These are phyloP conservation scores for Candida sojae DNA, from an alignment of 1,139 yeast species.

Conservation along the genomic window DNA sequence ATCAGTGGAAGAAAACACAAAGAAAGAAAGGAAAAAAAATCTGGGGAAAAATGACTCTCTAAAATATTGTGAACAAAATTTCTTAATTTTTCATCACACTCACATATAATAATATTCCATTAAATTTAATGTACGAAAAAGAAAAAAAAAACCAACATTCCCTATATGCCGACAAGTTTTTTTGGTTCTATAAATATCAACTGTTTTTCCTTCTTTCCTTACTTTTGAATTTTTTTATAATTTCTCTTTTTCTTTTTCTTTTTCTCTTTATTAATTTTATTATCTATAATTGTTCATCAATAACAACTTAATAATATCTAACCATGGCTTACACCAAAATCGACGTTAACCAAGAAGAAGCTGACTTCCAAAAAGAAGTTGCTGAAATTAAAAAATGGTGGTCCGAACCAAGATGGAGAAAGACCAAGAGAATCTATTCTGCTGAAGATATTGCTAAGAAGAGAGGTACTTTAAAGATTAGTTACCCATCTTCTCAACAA, in stretches of 20 bases:
- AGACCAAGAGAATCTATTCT: conserved; percentile 84
- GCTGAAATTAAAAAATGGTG: conserved; percentile 84
- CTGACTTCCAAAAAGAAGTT: conserved; percentile 67
- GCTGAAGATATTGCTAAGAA: conserved; percentile 89
- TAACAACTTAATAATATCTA: background rate
- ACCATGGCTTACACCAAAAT: conserved; percentile 54
- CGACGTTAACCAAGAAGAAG: conserved; percentile 62
- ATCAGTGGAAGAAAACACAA: conserved; percentile 5
- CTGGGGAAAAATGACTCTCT: conserved; percentile 6
- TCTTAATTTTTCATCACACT: background rate
- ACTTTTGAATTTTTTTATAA: conserved; percentile 1
- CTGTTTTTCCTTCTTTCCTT: conserved; percentile 1
- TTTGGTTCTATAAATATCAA: conserved; percentile 3
- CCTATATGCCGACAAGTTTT: no score
- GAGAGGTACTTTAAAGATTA: conserved; percentile 72
- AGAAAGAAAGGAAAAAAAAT: conserved; percentile 3
- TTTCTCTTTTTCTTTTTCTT: conserved; percentile 1
- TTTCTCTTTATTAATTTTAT: background rate
- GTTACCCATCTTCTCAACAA: conserved; percentile 77
- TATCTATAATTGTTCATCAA: background rate
- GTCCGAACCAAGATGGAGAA: conserved; percentile 87
- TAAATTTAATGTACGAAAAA: background rate
- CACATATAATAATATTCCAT: background rate
- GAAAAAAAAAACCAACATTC: background rate
- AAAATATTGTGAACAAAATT: background rate